These are phyloP conservation scores for Rhodotorula diobovata DNA, from an alignment of 768 basidiomycete genomes.

Conservation along the genomic window DNA sequence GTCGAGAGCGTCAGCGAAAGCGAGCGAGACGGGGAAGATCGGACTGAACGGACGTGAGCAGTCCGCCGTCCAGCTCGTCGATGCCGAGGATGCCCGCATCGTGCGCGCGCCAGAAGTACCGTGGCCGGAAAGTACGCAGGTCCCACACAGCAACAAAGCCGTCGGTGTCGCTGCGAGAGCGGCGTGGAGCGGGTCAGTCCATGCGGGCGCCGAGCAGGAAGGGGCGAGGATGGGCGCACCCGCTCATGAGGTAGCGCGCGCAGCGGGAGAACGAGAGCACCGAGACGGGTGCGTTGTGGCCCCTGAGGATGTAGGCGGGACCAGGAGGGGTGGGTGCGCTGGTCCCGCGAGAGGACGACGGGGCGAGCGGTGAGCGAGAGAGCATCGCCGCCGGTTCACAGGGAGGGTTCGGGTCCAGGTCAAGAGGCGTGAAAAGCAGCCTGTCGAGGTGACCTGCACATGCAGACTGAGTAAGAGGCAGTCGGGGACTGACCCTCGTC, in stretches of 20 bases:
- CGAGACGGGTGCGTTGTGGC: neutral
- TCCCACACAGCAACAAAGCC: constrained; percentile 75
- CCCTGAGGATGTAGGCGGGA: constrained; percentile 8
- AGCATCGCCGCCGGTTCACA: neutral
- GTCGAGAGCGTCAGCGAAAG: neutral
- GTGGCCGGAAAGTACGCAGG: constrained; percentile 67
- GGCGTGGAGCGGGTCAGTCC: neutral
- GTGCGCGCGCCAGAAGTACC: constrained; percentile 74
- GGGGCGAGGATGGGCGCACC: neutral
- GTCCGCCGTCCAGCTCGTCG: constrained; percentile 62
- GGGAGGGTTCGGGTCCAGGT: too few relatives aligned
- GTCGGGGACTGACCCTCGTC: too few relatives aligned
- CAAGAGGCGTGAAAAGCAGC: too few relatives aligned
- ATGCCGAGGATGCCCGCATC: constrained; percentile 69
- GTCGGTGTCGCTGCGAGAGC: constrained; percentile 55
- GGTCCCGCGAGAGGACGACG: neutral
- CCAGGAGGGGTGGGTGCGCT: neutral
- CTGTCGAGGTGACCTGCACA: too few relatives aligned
- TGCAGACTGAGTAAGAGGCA: too few relatives aligned
- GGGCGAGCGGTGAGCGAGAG: neutral
- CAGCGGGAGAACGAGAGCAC: neutral
- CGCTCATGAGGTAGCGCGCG: neutral
- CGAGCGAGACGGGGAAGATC: neutral
- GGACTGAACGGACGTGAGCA: constrained; percentile 68
- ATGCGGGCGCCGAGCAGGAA: neutral